These are phyloP conservation scores for Pseudogymnoascus sp. DNA, from an alignment of 2,329 filamentous ascomycete genomes.

Conservation along the genomic window DNA sequence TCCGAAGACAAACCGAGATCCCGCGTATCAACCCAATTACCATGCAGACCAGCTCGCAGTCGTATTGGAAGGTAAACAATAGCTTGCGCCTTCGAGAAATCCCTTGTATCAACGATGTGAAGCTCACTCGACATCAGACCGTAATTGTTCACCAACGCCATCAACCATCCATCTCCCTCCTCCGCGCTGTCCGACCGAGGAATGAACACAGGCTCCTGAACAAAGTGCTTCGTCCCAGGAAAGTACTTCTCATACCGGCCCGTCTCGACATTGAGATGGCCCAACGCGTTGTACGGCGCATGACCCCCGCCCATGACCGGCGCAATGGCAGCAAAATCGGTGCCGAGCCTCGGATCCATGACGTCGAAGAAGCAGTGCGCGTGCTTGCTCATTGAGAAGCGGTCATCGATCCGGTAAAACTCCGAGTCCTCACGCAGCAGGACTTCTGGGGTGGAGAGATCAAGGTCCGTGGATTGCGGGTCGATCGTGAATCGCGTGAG, in stretches of 20 bases:
- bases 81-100: too few species aligned
- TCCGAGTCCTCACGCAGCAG: slow-evolving; percentile 33
- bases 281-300: too few species aligned
- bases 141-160: slow-evolving; percentile 27
- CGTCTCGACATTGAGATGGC: too few species aligned
- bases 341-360: slow-evolving; percentile 21
- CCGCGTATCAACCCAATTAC: too few species aligned
- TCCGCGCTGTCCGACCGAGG: slow-evolving; percentile 18
- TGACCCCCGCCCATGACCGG: slow-evolving; percentile 12
- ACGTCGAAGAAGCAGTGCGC: slow-evolving; percentile 35
- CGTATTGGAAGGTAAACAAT: too few species aligned
- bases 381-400: slow-evolving; percentile 1
- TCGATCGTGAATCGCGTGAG: slow-evolving; percentile 25
- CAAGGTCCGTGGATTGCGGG: slow-evolving; percentile 17
- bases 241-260: too few species aligned
- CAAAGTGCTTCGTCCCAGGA: slow-evolving; percentile 20
- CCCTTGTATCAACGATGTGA: too few species aligned
- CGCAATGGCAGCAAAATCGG: slow-evolving; percentile 18
- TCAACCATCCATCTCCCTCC: slow-evolving; percentile 29
- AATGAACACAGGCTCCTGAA: slow-evolving; percentile 27
- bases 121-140: background rate
- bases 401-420: slow-evolving; percentile 29
- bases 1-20: too few species aligned
- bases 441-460: slow-evolving; percentile 27
- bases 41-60: too few species aligned